Evolutionary conservation across 2,329 filamentous ascomycete genomes (phyloP), one percentile per base, ranked within the genome.

Genomic region (Phialophora macrospora): DNA sequence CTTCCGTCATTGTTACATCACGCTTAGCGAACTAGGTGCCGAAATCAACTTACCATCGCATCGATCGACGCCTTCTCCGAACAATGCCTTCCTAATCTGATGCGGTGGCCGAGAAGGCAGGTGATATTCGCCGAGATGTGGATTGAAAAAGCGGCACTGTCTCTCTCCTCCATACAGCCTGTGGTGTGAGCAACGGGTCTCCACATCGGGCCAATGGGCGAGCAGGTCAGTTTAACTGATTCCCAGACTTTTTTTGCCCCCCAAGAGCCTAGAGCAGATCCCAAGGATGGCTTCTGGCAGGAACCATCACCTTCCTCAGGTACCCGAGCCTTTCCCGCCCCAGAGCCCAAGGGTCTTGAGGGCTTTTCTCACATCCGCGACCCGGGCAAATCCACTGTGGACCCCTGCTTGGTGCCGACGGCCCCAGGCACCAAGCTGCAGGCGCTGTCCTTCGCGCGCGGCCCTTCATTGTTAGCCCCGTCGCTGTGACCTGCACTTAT

Each of bases 401-500:
- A 41, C 63, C 64, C 65, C 62, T 69, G 62, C 67, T 44, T 65
- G n/a, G 46, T 61, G 34, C 62, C 55, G 62, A 60, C 65, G 55
- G 60, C 65, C 62, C 67, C 60, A 64, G 60, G 38, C 56, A 55
- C 57, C 12, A 56, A 54, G 60, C 56, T 59, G 49, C 44, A 66
- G 62, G 56, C 62, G 55, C 64, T 59, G 64, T 65, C 64, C 55
- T 52, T 65, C 62, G 61, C 64, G 65, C 51, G 64, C 64, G 61
- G 61, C 28, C 64, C 59, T 32, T 38, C n/a, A 41, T 24, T 62
- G 60, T 56, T 60, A 28, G 52, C 60, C 66, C 55, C 28, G 41
- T 52, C 46, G 26, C 22, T 63, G 49, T 49, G 46, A 56, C 51
- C 58, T 22, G 52, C 12, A 12, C 58, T 64, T 58, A 55, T 28